phyloP scores from a whole-genome alignment of 306 rosid genomes.

The Rosa multiflora region DNA sequence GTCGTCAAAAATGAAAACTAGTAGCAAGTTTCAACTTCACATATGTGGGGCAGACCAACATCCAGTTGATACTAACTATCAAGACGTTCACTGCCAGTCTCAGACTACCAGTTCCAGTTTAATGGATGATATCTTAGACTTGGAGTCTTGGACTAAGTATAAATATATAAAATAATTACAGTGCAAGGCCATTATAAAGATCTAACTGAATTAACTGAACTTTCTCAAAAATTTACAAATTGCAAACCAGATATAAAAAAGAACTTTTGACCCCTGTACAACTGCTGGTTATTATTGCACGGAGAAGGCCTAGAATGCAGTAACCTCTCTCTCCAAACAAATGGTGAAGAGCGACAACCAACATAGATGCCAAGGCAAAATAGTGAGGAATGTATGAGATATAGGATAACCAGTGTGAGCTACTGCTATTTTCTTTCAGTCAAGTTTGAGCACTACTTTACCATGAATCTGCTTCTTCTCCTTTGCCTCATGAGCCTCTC shows the following conservation, averaged over 20 bases:
- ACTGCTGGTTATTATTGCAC: slow-evolving; percentile 17
- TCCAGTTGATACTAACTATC: background rate
- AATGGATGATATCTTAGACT: background rate
- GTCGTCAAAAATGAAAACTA: background rate
- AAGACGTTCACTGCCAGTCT: background rate
- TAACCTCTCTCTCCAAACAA: slow-evolving; percentile 8
- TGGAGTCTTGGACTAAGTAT: background rate
- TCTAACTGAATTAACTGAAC: background rate
- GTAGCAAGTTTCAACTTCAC: background rate
- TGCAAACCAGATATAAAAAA: background rate
- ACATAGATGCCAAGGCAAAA: background rate
- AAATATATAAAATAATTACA: background rate
- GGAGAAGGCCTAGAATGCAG: slow-evolving; percentile 25
- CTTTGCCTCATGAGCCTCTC: slow-evolving; percentile 85
- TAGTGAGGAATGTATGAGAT: background rate
- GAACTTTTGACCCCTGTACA: slow-evolving; percentile 8
- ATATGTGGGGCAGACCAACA: background rate
- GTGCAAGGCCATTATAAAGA: background rate
- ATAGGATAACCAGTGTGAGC: slow-evolving; percentile 8
- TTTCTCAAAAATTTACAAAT: slow-evolving; percentile 25
- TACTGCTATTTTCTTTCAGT: slow-evolving; percentile 38
- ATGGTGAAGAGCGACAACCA: slow-evolving; percentile 9
- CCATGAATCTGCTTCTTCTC: slow-evolving; percentile 71
- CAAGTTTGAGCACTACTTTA: slow-evolving; percentile 81
- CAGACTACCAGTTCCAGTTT: background rate